These are phyloP conservation scores for Fraxinus greggii DNA, from an alignment of 305 asterid genomes.

Conservation along the genomic window DNA sequence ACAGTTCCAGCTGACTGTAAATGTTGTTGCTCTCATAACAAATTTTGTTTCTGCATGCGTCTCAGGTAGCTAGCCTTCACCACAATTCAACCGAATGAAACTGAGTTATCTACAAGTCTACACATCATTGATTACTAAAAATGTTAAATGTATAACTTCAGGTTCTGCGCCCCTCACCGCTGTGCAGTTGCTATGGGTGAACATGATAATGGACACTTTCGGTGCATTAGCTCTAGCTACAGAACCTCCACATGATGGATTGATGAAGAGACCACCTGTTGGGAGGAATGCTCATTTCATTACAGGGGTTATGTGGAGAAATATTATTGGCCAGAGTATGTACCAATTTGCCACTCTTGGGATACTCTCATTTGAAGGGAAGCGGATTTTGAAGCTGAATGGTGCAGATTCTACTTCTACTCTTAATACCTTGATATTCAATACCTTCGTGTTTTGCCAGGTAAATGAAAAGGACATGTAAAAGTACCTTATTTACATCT, in stretches of 20 bases:
- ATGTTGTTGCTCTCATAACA: conserved; percentile 68
- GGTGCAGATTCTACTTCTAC: conserved; percentile 42
- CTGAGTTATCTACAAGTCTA: not conserved
- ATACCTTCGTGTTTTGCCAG: conserved; percentile 83
- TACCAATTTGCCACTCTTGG: conserved; percentile 64
- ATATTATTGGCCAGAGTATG: conserved; percentile 71
- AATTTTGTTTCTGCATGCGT: conserved; percentile 67
- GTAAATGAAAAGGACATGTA: conserved; percentile 24
- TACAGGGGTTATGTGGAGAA: conserved; percentile 75
- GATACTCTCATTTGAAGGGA: conserved; percentile 50
- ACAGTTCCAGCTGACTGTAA: conserved; percentile 77
- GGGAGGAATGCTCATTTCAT: conserved; percentile 56
- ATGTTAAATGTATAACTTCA: conserved; percentile 18
- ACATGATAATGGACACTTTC: conserved; percentile 85
- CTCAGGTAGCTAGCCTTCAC: conserved; percentile 39
- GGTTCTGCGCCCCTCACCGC: conserved; percentile 87
- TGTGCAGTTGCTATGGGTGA: conserved; percentile 83
- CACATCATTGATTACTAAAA: not conserved
- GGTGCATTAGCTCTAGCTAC: conserved; percentile 85
- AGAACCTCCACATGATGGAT: conserved; percentile 74
- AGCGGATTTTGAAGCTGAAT: conserved; percentile 36
- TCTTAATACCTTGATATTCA: conserved; percentile 67
- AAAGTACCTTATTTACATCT: not conserved
- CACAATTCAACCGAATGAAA: not conserved
- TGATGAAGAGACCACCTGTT: conserved; percentile 65